Conservation (phyloP, 202 grass and related monocot species). For the Cymbopogon flexuosus region DNA sequence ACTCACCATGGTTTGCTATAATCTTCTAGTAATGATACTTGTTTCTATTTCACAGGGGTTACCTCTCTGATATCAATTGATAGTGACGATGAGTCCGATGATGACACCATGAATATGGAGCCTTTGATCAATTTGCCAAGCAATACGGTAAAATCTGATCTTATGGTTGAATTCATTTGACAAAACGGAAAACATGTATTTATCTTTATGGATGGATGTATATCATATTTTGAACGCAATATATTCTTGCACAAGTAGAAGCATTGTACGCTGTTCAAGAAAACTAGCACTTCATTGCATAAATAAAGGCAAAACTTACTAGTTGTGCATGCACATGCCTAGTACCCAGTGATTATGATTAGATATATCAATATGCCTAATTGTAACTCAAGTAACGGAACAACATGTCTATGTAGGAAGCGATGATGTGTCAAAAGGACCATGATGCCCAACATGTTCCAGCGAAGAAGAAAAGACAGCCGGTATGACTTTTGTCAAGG, state of each 20-base stretch:
- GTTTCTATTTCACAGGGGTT: slow-evolving; percentile 33
- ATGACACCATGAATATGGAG: slow-evolving; percentile 7
- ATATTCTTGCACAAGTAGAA: neutral
- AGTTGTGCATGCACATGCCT: neutral
- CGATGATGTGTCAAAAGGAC: slow-evolving; percentile 40
- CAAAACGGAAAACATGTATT: neutral
- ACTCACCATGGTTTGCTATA: no score
- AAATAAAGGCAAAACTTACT: neutral
- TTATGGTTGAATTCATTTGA: neutral
- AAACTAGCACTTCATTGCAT: neutral
- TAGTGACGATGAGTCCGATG: slow-evolving; percentile 56
- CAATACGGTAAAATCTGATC: neutral
- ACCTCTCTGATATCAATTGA: slow-evolving; percentile 59
- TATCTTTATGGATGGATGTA: neutral
- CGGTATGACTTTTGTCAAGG: slow-evolving; percentile 14
- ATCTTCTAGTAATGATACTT: no score
- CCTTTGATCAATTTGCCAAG: slow-evolving; percentile 10
- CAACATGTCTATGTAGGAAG: slow-evolving; percentile 1
- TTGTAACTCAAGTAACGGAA: slow-evolving; percentile 1
- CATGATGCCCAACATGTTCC: neutral
- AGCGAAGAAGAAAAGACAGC: slow-evolving; percentile 19
- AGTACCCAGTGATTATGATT: neutral
- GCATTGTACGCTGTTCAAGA: neutral
- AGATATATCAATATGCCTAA: neutral
- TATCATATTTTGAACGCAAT: neutral